Evolutionary conservation across 805 yeast species (phyloP).

Genomic region (Yamadazyma akitaensis): DNA sequence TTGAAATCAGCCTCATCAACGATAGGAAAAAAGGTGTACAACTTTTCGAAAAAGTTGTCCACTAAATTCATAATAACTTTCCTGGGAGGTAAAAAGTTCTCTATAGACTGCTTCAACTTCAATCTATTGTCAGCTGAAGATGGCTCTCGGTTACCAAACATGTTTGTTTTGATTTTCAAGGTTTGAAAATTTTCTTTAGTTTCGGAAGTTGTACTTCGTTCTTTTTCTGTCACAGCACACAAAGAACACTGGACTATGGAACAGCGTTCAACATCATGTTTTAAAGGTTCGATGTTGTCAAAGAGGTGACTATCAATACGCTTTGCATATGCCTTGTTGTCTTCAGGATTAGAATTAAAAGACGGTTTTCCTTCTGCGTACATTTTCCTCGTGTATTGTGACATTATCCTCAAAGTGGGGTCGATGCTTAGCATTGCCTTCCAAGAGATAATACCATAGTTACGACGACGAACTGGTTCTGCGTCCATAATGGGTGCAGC

Average conservation of each 20-base stretch:
- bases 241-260: not conserved
- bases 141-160: not conserved
- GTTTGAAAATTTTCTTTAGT: not conserved
- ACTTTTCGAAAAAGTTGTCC: constrained; percentile 45
- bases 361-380: constrained; percentile 2
- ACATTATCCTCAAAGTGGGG: constrained; percentile 3
- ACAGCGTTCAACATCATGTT: constrained; percentile 1
- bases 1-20: constrained; percentile 38
- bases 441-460: constrained; percentile 10
- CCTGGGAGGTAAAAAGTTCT: constrained; percentile 47
- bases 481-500: not conserved
- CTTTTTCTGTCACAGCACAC: not conserved
- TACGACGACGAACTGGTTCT: constrained; percentile 4
- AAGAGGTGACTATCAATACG: constrained; percentile 2
- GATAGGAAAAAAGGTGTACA: constrained; percentile 47
- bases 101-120: constrained; percentile 6
- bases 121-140: constrained; percentile 16
- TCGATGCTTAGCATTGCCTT: constrained; percentile 7
- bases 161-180: not conserved
- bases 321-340: constrained; percentile 3
- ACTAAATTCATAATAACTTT: constrained; percentile 52
- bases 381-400: not conserved
- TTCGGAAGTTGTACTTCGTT: not conserved
- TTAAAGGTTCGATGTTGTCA: constrained; percentile 9
- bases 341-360: constrained; percentile 1